These are phyloP conservation scores for Asterophora parasitica DNA, from an alignment of 768 basidiomycete genomes.

Conservation along the genomic window DNA sequence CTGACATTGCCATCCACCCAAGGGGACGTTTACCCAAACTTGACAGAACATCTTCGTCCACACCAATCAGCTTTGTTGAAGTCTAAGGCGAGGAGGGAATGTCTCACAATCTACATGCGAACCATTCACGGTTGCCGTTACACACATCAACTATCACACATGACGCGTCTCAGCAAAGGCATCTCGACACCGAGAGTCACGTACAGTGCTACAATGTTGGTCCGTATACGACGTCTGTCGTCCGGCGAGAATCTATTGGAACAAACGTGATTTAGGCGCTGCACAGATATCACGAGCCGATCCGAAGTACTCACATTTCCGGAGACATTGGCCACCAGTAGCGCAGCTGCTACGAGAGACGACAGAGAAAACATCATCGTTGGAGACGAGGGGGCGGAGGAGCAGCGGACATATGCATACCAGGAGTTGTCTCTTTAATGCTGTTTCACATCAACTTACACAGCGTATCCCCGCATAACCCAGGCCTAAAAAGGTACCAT, in stretches of 20 bases:
- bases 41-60: conserved; percentile 40
- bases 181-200: neutral
- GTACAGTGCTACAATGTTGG: conserved; percentile 17
- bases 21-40: conserved; percentile 33
- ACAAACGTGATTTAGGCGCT: neutral
- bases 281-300: neutral
- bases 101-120: conserved; percentile 41
- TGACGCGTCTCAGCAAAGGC: conserved; percentile 3
- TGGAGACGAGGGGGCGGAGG: neutral
- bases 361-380: conserved; percentile 2
- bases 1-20: conserved; percentile 64
- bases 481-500: too few relatives aligned
- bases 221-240: conserved; percentile 10
- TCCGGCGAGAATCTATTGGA: conserved; percentile 9
- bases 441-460: conserved; percentile 8
- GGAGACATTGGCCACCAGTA: conserved; percentile 1
- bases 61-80: neutral
- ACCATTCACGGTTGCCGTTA: conserved; percentile 41
- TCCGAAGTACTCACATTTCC: conserved; percentile 8
- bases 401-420: neutral
- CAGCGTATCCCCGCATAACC: conserved; percentile 1
- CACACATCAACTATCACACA: conserved; percentile 38
- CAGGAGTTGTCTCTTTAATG: neutral
- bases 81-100: neutral
- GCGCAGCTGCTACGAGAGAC: neutral